These are phyloP conservation scores for Nicotiana rustica DNA, from an alignment of 305 asterid species.

Conservation along the genomic window DNA sequence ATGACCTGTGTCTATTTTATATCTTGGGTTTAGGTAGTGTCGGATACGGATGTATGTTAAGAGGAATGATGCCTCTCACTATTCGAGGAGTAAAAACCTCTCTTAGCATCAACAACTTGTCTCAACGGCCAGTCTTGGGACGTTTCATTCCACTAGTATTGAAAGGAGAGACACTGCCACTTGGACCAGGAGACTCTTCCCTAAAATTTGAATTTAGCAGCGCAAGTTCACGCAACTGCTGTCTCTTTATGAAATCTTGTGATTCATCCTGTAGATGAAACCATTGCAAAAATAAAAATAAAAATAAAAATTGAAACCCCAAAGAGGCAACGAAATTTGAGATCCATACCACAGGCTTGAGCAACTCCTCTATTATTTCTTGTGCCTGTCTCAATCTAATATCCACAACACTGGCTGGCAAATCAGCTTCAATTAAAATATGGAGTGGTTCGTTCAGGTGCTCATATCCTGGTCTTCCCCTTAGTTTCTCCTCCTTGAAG, in stretches of 20 bases:
- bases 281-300: neutral
- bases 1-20: conserved; percentile 41
- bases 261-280: conserved; percentile 79
- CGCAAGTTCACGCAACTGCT: conserved; percentile 95
- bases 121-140: conserved; percentile 86
- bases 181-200: conserved; percentile 93
- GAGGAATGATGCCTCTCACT: conserved; percentile 37
- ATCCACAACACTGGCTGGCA: conserved; percentile 76
- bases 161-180: conserved; percentile 94
- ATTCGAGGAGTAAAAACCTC: conserved; percentile 40
- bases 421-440: conserved; percentile 85
- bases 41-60: conserved; percentile 36
- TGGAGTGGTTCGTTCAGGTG: conserved; percentile 88
- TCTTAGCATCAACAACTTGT: conserved; percentile 18
- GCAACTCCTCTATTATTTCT: conserved; percentile 78
- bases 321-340: conserved; percentile 20
- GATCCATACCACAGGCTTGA: conserved; percentile 80
- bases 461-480: conserved; percentile 88
- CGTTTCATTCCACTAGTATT: conserved; percentile 95
- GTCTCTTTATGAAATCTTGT: conserved; percentile 89
- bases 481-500: conserved; percentile 77
- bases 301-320: conserved; percentile 31
- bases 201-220: conserved; percentile 78
- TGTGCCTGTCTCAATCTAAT: conserved; percentile 79
- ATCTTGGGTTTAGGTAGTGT: conserved; percentile 39